Evolutionary conservation across 2,329 filamentous ascomycete species (phyloP).

Genomic region (Hortaea sp.): DNA sequence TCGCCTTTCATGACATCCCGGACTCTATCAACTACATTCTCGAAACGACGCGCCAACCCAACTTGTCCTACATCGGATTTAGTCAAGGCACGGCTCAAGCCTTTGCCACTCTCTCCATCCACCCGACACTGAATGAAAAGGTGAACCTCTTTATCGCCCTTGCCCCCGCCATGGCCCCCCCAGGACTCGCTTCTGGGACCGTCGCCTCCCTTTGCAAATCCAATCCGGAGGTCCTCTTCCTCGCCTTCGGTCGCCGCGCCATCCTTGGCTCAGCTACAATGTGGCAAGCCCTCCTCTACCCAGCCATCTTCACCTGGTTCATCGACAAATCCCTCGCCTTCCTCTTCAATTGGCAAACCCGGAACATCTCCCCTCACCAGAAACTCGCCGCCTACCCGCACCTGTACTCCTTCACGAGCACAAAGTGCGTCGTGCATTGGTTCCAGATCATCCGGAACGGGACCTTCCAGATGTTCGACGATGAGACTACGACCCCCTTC

Average conservation of each 20-base stretch:
- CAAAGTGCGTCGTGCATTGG: conserved; percentile 96
- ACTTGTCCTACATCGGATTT: conserved; percentile 92
- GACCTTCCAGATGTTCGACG: conserved; percentile 97
- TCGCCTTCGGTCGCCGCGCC: conserved; percentile 82
- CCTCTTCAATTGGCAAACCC: conserved; percentile 80
- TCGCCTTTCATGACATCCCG: conserved; percentile 94
- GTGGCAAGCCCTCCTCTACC: conserved; percentile 95
- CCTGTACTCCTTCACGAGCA: conserved; percentile 91
- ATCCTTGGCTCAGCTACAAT: conserved; percentile 90
- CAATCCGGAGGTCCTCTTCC: conserved; percentile 81
- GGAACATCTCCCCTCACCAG: conserved; percentile 75
- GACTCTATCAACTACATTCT: conserved; percentile 90
- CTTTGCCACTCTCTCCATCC: conserved; percentile 85
- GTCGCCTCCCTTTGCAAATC: conserved; percentile 91
- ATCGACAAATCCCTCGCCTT: conserved; percentile 76
- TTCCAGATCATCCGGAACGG: conserved; percentile 97
- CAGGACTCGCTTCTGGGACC: conserved; percentile 77
- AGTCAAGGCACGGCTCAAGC: conserved; percentile 95
- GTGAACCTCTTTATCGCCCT: conserved; percentile 94
- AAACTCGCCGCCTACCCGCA: conserved; percentile 95
- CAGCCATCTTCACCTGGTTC: conserved; percentile 78
- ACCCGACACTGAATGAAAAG: conserved; percentile 83
- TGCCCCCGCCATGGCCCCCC: conserved; percentile 91
- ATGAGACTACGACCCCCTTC: conserved; percentile 73
- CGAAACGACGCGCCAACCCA: conserved; percentile 67